Conservation (phyloP, 2,329 filamentous ascomycete genomes). For the Fusarium siculi region DNA sequence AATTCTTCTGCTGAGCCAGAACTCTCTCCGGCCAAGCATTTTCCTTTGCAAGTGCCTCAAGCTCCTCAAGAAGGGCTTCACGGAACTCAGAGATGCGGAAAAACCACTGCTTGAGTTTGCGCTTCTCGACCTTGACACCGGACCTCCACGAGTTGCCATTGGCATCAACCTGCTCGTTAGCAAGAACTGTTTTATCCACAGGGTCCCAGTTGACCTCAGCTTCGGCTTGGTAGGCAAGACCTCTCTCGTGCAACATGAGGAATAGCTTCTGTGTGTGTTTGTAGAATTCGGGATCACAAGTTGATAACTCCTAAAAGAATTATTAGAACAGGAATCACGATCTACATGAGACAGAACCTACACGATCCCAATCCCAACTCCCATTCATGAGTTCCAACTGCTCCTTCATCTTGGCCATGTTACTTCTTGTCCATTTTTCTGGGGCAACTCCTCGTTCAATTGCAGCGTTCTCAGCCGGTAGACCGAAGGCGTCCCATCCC, state of each 20-base stretch:
- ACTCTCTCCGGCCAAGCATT: slow-evolving; percentile 85
- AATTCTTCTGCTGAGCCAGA: slow-evolving; percentile 84
- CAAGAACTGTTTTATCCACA: slow-evolving; percentile 87
- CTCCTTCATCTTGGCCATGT: slow-evolving; percentile 86
- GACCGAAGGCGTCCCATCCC: slow-evolving; percentile 93
- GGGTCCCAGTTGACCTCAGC: slow-evolving; percentile 92
- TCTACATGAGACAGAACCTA: slow-evolving; percentile 57
- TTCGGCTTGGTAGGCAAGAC: slow-evolving; percentile 84
- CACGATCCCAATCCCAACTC: slow-evolving; percentile 83
- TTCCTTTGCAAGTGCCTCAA: slow-evolving; percentile 71
- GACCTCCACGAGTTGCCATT: slow-evolving; percentile 89
- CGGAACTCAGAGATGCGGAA: slow-evolving; percentile 84
- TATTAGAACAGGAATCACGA: neutral
- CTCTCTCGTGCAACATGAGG: slow-evolving; percentile 76
- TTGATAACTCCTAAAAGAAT: slow-evolving; percentile 76
- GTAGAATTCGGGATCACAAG: slow-evolving; percentile 87
- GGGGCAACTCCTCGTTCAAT: slow-evolving; percentile 84
- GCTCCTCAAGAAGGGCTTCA: slow-evolving; percentile 75
- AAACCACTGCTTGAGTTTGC: slow-evolving; percentile 88
- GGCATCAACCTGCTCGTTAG: slow-evolving; percentile 92
- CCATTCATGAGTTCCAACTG: slow-evolving; percentile 84
- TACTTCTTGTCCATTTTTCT: slow-evolving; percentile 79
- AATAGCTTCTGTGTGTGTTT: slow-evolving; percentile 91
- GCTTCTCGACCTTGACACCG: slow-evolving; percentile 84
- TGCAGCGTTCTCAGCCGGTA: slow-evolving; percentile 92